These are phyloP conservation scores for Chytriomyces sp. DNA, from an alignment of 192 early-diverging fungal species.

Conservation along the genomic window DNA sequence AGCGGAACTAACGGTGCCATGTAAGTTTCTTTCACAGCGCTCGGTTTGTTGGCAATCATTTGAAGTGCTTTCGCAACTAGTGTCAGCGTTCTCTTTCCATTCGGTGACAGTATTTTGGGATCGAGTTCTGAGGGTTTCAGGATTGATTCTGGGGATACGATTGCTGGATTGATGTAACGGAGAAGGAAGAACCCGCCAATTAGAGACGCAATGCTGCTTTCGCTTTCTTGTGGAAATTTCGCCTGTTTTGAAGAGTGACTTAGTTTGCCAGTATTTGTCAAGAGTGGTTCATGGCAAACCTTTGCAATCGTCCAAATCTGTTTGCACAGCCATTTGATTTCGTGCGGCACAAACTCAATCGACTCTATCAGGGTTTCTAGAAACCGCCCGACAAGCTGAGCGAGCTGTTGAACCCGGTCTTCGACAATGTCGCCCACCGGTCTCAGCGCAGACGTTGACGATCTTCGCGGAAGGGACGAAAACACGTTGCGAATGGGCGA, in stretches of 20 bases:
- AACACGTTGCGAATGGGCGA: not conserved
- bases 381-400: conserved; percentile 78
- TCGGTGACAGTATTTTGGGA: no score
- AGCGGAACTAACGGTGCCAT: conserved; percentile 90
- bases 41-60: conserved; percentile 91
- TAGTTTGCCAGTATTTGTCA: not conserved
- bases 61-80: conserved; percentile 94
- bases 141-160: conserved; percentile 86
- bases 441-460: not conserved
- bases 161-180: conserved; percentile 96
- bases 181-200: conserved; percentile 98
- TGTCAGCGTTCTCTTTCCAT: conserved; percentile 78
- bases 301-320: conserved; percentile 93
- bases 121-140: no score
- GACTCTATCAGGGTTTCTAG: conserved; percentile 84
- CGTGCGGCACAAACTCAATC: conserved; percentile 87
- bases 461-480: not conserved
- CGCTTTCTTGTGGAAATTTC: conserved; percentile 89
- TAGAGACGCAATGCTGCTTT: conserved; percentile 87
- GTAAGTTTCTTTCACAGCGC: conserved; percentile 79
- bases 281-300: conserved; percentile 23
- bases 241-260: conserved; percentile 45
- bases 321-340: conserved; percentile 98
- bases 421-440: not conserved
- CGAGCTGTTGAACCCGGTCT: not conserved